These are phyloP conservation scores for Phascolomyces articulosus DNA, from an alignment of 371 early-diverging fungal species.

Conservation along the genomic window DNA sequence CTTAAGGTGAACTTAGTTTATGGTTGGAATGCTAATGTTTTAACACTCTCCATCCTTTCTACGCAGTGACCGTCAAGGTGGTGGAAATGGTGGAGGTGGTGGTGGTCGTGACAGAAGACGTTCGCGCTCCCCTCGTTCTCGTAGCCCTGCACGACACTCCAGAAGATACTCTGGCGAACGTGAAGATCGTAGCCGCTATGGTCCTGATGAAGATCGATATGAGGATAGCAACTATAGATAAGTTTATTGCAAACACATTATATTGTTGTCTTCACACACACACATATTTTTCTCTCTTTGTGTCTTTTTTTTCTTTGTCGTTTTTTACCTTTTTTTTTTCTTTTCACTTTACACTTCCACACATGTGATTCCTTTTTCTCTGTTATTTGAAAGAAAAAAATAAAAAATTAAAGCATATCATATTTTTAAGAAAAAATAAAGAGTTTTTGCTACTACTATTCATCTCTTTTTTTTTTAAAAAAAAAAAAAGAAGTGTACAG, in stretches of 20 bases:
- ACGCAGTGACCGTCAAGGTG: neutral
- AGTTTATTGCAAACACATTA: neutral
- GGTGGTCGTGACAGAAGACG: constrained; percentile 27
- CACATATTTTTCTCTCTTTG: neutral
- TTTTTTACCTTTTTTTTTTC: no score
- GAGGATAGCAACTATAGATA: constrained; percentile 4
- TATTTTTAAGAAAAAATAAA: no score
- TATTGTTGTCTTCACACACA: no score
- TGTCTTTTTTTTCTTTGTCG: no score
- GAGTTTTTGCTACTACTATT: no score
- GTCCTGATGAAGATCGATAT: constrained; percentile 15
- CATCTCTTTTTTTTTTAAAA: no score
- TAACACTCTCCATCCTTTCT: neutral
- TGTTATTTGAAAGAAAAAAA: no score
- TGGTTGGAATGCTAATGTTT: neutral
- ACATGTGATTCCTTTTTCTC: no score
- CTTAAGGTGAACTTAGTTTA: neutral
- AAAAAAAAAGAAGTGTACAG: no score
- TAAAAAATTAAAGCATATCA: no score
- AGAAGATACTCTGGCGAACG: constrained; percentile 20
- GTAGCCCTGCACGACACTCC: constrained; percentile 24
- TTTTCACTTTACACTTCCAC: no score
- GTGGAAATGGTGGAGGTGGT: neutral
- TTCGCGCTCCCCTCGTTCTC: constrained; percentile 32
- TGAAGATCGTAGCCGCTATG: constrained; percentile 33